Base-by-base conservation (phyloP, 139 green algal genomes). In the Micromonas commoda region DNA sequence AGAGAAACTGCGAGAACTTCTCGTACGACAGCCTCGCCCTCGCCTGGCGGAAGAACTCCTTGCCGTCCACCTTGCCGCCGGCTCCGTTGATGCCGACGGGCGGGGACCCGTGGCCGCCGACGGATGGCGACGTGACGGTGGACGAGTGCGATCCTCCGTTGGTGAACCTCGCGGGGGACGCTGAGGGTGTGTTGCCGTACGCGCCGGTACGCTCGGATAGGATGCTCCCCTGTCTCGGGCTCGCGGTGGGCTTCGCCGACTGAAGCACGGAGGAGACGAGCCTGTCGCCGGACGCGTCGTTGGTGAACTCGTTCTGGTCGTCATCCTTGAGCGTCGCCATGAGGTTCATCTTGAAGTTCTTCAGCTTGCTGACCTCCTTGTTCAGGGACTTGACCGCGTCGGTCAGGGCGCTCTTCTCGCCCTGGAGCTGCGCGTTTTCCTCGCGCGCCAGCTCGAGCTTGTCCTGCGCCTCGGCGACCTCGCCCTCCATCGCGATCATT, bases 311-410 rank as follows among this genome's bases (percentile, higher is more conserved):
- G 29, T 70, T 28, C 16, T 73, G 16, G 13, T 60, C 33, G 19
- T 60, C 66, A 54, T 73, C 85, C 60, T 91, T 82, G 54, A 94
- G 79, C 26, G 88, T 86, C 68, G 92, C 84, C 67, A 94, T 71
- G 63, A 94, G 76, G 78, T 88, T 91, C 33, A 82, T 81, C 80
- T 93, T 93, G 84, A 94, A 93, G 29, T 81, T 80, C 68, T 93
- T 88, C 54, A 94, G 81, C 77, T 89, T 88, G 9, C 86, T 83
- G 0, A 92, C 80, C 64, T 94, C 89, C n/a, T 85, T 67, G 83
- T 94, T 92, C 53, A 94, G 81, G 69, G 87, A 87, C 74, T 91
- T 90, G 0, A 94, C 87, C 16, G 90, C 92, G 33, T 89, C 85
- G 68, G 92, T 90, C 4, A 94, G 84, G 0, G 88, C 85, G 2